Evolutionary conservation across 2,329 filamentous ascomycete genomes (phyloP).

Genomic region (Harringtonia lauricola): DNA sequence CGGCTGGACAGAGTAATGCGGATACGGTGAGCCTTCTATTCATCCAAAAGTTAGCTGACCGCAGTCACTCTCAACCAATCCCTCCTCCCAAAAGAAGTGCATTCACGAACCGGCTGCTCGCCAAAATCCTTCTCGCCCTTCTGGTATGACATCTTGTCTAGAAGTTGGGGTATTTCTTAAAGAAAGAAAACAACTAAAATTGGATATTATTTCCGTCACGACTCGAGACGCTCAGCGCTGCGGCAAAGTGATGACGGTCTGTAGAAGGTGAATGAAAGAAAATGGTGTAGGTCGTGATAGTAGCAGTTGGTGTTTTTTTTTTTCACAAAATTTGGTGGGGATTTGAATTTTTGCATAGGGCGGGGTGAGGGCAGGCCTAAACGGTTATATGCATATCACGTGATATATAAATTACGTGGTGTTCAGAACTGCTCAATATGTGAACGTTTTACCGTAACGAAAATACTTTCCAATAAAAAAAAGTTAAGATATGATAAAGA

Average conservation of each 20-base stretch:
- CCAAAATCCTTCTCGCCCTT: slow-evolving; percentile 91
- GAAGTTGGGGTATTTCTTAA: slow-evolving; percentile 1
- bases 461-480: too few species aligned
- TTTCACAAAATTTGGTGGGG: slow-evolving; percentile 1
- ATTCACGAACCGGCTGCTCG: slow-evolving; percentile 66
- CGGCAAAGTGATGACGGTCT: slow-evolving; percentile 15
- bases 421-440: too few species aligned
- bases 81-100: too few species aligned
- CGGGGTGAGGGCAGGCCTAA: too few species aligned
- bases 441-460: too few species aligned
- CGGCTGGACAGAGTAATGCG: slow-evolving; percentile 93
- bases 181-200: too few species aligned
- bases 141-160: slow-evolving; percentile 75
- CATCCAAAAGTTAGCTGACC: neutral
- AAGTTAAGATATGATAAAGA: too few species aligned
- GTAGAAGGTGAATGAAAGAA: neutral
- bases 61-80: too few species aligned
- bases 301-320: neutral
- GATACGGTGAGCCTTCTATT: slow-evolving; percentile 17
- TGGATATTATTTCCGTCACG: slow-evolving; percentile 10
- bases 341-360: neutral
- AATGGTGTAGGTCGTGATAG: neutral
- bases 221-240: slow-evolving; percentile 13
- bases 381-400: neutral
- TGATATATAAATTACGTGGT: neutral